Evolutionary conservation across 1,284 basidiomycete genomes (phyloP), one percentile per base, ranked within the genome.

Genomic region (Ceratobasidium sp.): DNA sequence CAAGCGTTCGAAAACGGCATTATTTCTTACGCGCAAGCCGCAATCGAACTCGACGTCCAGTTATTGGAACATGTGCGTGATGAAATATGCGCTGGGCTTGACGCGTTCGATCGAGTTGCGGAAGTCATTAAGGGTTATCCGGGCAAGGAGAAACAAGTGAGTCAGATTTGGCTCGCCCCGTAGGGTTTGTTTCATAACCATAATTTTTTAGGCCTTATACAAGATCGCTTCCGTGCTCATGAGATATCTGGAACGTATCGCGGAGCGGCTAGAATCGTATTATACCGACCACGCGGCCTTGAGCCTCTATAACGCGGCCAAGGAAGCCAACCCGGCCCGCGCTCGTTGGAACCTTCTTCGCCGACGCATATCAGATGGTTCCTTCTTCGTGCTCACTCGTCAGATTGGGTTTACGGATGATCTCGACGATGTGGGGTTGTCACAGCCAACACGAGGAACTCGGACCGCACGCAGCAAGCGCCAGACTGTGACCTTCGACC

Each of bases 311-410:
- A 43, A 76, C 29, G 65, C 75, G 19, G 49, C 19, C 37, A 44
- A 25, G 17, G 75, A 76, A 44, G 75, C 65, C 9, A 76, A 76
- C 46, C 75, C 75, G 6, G 75, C 75, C 4, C 65, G 75, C 2
- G 75, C 75, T 64, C 75, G 75, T 44, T 76, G 75, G 75, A 76
- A 69, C 17, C 54, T 76, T 52, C 61, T 76, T 34, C 75, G 57
- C 22, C 75, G 65, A 29, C 75, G 75, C 65, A 34, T 76, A 22
- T 51, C 37, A 2, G 75, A 76, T n/a, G 75, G 75, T 19, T 76
- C 75, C 1, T 76, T 76, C 15, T 76, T 76, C 51, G 65, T 76
- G 19, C 65, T 76, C 22, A 59, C 75, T 22, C 64, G 65, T 22
- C 64, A 76, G n/a, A 76, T 76, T 49, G 3, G 34, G 17, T 52